Evolutionary conservation across 306 rosid genomes (phyloP).

Genomic region (Gastrolobium bilobum): DNA sequence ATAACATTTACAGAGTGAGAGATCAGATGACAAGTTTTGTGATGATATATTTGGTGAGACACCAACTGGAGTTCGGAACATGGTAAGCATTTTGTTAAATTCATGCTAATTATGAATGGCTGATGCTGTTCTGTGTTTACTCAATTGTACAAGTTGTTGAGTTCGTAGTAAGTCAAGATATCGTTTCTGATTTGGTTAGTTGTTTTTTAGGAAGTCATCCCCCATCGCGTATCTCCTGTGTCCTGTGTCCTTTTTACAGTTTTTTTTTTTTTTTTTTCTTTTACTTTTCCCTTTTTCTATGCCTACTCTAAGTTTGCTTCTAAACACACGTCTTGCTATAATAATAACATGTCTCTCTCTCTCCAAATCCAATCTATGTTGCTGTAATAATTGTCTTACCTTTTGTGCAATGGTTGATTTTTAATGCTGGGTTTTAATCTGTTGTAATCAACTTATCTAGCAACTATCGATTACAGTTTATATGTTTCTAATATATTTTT

Average conservation of each 20-base stretch:
- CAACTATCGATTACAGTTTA: background rate
- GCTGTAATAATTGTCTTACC: background rate
- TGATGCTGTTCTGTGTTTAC: background rate
- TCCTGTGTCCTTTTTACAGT: background rate
- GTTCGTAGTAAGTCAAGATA: background rate
- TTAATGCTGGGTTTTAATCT: background rate
- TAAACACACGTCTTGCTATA: background rate
- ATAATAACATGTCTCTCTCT: background rate
- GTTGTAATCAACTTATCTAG: background rate
- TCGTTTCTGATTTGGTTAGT: background rate
- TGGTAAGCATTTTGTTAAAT: constrained; percentile 52
- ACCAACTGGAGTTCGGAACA: constrained; percentile 71
- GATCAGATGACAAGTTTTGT: constrained; percentile 66
- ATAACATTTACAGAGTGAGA: constrained; percentile 67
- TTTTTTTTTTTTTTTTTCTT: background rate
- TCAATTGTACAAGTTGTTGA: background rate
- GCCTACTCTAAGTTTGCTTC: background rate
- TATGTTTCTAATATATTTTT: background rate
- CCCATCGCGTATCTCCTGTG: background rate
- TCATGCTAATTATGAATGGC: constrained; percentile 6
- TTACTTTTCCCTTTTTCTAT: background rate
- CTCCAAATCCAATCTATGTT: background rate
- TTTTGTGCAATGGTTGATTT: background rate
- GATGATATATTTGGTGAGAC: constrained; percentile 91
- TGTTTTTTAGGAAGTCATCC: background rate